phyloP scores from a whole-genome alignment of 208 protist species.

The Trypanosoma scelopori region DNA sequence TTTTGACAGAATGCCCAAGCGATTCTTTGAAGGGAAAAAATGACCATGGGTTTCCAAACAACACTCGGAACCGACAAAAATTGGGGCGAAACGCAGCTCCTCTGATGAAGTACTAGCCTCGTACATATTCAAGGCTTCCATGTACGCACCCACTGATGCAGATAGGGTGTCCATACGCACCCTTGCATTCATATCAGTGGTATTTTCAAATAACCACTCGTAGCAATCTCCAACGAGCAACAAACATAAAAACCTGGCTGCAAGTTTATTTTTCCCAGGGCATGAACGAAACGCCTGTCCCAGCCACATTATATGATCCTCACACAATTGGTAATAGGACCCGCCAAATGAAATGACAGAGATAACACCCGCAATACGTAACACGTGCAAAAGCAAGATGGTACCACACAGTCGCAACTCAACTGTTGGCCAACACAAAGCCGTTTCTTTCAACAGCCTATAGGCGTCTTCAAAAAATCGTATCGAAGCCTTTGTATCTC shows the following conservation, averaged over 20 bases:
- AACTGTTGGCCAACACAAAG: constrained; percentile 38
- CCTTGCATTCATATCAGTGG: constrained; percentile 22
- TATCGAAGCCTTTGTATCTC: constrained; percentile 38
- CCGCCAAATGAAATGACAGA: constrained; percentile 38
- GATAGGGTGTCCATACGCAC: constrained; percentile 35
- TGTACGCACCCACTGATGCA: constrained; percentile 33
- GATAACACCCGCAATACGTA: constrained; percentile 19
- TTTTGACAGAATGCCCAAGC: neutral
- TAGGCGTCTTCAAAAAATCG: constrained; percentile 42
- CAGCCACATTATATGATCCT: constrained; percentile 50
- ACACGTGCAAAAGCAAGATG: constrained; percentile 52
- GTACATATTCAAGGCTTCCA: constrained; percentile 38
- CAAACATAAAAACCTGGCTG: constrained; percentile 35
- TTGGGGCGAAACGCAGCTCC: constrained; percentile 26
- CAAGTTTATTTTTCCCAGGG: constrained; percentile 37
- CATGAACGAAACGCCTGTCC: constrained; percentile 29
- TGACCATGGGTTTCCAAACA: constrained; percentile 26
- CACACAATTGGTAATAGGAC: constrained; percentile 34
- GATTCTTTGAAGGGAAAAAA: constrained; percentile 18
- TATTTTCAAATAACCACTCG: constrained; percentile 45
- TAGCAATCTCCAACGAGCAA: constrained; percentile 52
- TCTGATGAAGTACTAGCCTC: constrained; percentile 14
- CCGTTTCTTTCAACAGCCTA: constrained; percentile 31
- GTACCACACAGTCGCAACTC: constrained; percentile 47
- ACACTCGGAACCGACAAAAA: constrained; percentile 50